Base-by-base conservation (phyloP, 148 eudicot species). In the Camellia sinensis region DNA sequence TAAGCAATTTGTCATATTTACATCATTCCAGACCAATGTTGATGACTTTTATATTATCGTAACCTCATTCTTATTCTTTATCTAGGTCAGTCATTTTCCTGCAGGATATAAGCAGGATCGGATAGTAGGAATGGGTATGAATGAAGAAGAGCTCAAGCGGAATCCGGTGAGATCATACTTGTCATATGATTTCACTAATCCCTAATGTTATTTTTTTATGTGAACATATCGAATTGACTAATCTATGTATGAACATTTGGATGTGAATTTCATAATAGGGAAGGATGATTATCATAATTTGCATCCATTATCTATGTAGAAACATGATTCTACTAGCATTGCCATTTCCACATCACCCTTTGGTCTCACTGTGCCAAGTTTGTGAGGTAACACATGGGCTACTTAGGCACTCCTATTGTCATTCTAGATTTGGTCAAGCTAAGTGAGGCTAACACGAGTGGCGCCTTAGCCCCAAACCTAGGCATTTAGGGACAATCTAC, bases 1-100 rank as follows among this genome's bases (percentile, higher is more conserved):
- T 96, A 81, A 87, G 95, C 71, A 14, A 66, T 80, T 52, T 64
- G 3, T 54, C 18, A 13, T 62, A 29, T 54, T 11, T 50, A 45
- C 19, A n/a, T 45, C 7, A 41, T 41, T 37, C 68, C 46, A 6
- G 7, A 59, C 9, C 43, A 43, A 19, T 71, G 9, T 73, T 74
- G 18, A 17, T 53, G 53, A 3, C 8, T 59, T 78, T 17, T 40
- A 22, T 40, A 15, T 69, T 5, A 61, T 46, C 45, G 4, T 79
- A 76, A 80, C 76, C 54, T 76, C 22, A 57, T 60, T 79, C 54
- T 84, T 78, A 70, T 83, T n/a, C 74, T 82, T 72, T 82, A 72
- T 91, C 77, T 93, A 95, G 98, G 96, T 95, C 83, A 96, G 99
- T 84, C 99, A 96, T 86, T 93, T 86, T 81, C 99, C 99, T 70